A percentile compares a stretch with the other conserved stretches of the same genome.
Evolutionary conservation across 257 asterid genomes (phyloP).

Genomic region (Knoxia roxburghii): DNA sequence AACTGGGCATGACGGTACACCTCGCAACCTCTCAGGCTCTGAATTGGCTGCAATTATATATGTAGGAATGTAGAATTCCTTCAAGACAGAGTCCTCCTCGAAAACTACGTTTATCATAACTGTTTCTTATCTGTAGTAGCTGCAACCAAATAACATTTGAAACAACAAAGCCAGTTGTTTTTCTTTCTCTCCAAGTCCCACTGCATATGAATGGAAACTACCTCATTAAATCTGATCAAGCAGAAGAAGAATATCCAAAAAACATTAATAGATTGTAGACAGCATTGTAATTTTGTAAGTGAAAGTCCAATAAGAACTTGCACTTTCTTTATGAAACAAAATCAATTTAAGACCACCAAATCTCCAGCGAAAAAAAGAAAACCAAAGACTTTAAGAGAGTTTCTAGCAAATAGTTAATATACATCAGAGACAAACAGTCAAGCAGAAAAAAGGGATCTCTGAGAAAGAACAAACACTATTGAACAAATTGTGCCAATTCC

Average conservation of each 20-base stretch:
- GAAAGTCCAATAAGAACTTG: not conserved
- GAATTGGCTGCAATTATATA: constrained; percentile 43
- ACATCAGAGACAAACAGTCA: not conserved
- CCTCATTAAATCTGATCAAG: not conserved
- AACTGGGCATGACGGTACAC: constrained; percentile 66
- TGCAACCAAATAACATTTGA: constrained; percentile 22
- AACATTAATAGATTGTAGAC: not conserved
- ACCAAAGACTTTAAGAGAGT: not conserved
- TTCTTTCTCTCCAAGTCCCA: not conserved
- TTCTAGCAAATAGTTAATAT: no score
- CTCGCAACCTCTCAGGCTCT: constrained; percentile 19
- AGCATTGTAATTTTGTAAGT: not conserved
- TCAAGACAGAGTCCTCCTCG: constrained; percentile 28
- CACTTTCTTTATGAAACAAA: not conserved
- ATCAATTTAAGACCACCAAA: not conserved
- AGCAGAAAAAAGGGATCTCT: not conserved
- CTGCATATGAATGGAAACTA: not conserved
- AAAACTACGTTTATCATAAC: constrained; percentile 32
- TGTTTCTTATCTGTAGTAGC: constrained; percentile 19
- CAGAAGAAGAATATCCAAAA: not conserved
- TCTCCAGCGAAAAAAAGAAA: not conserved
- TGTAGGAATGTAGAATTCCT: constrained; percentile 54
- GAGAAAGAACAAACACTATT: not conserved
- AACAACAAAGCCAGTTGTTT: not conserved
- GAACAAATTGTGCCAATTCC: not conserved